These are phyloP conservation scores for Neltuma alba DNA, from an alignment of 306 rosid genomes.

Conservation along the genomic window DNA sequence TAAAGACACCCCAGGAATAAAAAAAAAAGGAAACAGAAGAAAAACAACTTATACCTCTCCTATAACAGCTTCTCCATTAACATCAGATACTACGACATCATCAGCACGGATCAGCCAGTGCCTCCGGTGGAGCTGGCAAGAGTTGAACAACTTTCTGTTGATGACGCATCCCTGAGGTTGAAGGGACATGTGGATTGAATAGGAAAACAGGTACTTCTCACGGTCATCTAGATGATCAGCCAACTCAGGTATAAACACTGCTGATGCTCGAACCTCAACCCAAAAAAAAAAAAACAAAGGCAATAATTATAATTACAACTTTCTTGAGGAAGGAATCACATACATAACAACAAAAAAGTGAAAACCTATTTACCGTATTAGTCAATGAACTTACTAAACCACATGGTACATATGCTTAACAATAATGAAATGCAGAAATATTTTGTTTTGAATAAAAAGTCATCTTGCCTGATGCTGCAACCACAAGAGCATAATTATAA, in stretches of 20 bases:
- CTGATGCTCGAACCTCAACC: slow-evolving; percentile 82
- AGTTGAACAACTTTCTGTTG: slow-evolving; percentile 57
- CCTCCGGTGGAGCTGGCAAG: slow-evolving; percentile 80
- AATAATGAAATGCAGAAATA: not conserved
- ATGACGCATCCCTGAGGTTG: slow-evolving; percentile 67
- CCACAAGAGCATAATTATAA: not conserved
- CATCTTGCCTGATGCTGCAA: not conserved
- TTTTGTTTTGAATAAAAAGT: not conserved
- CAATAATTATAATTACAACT: slow-evolving; percentile 34
- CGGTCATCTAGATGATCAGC: slow-evolving; percentile 38
- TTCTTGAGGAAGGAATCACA: slow-evolving; percentile 15
- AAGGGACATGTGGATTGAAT: slow-evolving; percentile 87
- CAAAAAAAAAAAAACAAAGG: too few relatives aligned
- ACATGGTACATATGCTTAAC: not conserved
- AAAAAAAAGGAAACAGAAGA: not conserved
- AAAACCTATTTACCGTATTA: not conserved
- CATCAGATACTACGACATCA: slow-evolving; percentile 49
- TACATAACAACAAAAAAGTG: not conserved
- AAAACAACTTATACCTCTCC: slow-evolving; percentile 61
- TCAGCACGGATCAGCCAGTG: slow-evolving; percentile 75
- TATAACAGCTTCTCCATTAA: slow-evolving; percentile 77
- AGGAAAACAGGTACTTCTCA: slow-evolving; percentile 59
- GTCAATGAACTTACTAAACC: not conserved
- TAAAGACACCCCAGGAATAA: not conserved
- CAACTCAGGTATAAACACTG: slow-evolving; percentile 70